A percentile compares a stretch with the other conserved stretches of the same genome.
These are phyloP conservation scores for Sporothrix pseudoabietina DNA, from an alignment of 2,329 filamentous ascomycete genomes.

Conservation along the genomic window DNA sequence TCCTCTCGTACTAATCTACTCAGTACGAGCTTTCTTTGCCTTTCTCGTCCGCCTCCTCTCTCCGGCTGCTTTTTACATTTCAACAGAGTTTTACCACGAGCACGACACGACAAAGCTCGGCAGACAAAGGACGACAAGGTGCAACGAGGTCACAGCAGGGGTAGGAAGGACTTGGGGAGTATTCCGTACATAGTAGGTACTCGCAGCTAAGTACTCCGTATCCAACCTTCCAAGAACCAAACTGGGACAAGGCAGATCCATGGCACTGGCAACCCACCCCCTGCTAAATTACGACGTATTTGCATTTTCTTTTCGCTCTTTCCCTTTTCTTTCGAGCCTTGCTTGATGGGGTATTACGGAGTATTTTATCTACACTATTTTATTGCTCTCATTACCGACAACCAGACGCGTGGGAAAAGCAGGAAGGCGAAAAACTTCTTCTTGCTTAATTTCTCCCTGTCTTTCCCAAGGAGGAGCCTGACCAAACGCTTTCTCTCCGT, in stretches of 20 bases:
- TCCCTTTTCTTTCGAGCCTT: conserved; percentile 14
- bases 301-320: conserved; percentile 21
- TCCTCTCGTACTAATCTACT: neutral
- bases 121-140: conserved; percentile 4
- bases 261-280: conserved; percentile 24
- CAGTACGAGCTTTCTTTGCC: neutral
- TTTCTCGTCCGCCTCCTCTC: neutral
- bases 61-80: neutral
- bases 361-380: conserved; percentile 19
- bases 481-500: neutral
- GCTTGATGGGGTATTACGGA: conserved; percentile 13
- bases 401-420: conserved; percentile 19
- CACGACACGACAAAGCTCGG: conserved; percentile 17
- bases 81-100: conserved; percentile 11
- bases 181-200: neutral
- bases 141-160: conserved; percentile 18
- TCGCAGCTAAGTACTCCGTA: conserved; percentile 7
- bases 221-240: conserved; percentile 13
- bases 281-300: conserved; percentile 16
- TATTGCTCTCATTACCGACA: conserved; percentile 12
- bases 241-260: conserved; percentile 30
- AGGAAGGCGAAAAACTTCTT: neutral
- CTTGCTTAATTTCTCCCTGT: neutral
- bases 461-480: neutral
- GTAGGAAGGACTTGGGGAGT: conserved; percentile 9